phyloP scores from a whole-genome alignment of 2,329 filamentous ascomycete species.

The Colletotrichum endophyticum region DNA sequence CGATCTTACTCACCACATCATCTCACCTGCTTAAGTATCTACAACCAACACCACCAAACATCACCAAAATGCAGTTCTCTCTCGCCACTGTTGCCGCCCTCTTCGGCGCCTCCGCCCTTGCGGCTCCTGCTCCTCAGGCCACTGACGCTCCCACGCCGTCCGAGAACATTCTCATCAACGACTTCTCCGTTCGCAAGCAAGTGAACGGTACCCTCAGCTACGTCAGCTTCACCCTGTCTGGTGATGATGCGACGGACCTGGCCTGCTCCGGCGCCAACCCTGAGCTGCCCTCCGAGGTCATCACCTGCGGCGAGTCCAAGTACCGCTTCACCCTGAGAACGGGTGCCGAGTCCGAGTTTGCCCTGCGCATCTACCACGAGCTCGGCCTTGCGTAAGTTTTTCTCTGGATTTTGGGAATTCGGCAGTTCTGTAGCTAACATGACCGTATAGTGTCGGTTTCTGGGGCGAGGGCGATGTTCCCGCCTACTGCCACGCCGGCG shows the following conservation, averaged over 20 bases:
- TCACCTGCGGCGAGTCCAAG: constrained; percentile 29
- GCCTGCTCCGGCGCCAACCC: constrained; percentile 19
- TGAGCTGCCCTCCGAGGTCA: constrained; percentile 24
- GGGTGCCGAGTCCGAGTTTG: constrained; percentile 20
- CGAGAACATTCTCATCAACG: constrained; percentile 29
- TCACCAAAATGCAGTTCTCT: constrained; percentile 28
- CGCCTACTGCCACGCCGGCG: constrained; percentile 26
- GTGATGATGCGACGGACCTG: constrained; percentile 20
- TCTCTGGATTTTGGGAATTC: fast-evolving
- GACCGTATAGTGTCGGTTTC: constrained; percentile 17
- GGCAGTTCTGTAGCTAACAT: not conserved
- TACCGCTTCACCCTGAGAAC: constrained; percentile 31
- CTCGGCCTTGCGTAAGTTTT: constrained; percentile 25
- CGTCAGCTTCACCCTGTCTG: constrained; percentile 26
- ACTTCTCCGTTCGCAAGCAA: constrained; percentile 27
- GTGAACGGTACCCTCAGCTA: constrained; percentile 12
- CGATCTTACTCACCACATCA: not conserved
- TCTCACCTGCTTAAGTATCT: not conserved
- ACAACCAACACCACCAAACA: not conserved
- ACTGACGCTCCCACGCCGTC: not conserved
- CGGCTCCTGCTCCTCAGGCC: constrained; percentile 13
- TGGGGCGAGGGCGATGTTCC: constrained; percentile 23
- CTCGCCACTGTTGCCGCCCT: constrained; percentile 19
- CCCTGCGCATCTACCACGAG: constrained; percentile 28
- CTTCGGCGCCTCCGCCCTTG: constrained; percentile 24